Conservation (phyloP, 108 stramenopile genomes). For the Skeletonema marinoi region DNA sequence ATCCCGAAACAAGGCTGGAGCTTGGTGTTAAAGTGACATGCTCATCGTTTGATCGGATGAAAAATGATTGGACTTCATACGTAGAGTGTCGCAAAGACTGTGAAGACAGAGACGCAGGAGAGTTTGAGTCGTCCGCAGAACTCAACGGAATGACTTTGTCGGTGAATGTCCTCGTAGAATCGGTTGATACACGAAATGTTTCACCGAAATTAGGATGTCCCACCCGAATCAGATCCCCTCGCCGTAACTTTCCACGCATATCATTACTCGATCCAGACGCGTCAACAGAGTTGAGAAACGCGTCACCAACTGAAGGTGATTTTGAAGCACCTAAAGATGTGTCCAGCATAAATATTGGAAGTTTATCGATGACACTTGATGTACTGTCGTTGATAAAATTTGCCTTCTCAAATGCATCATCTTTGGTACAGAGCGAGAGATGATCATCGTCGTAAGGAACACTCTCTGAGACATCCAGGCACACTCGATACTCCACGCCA, state of each 20-base stretch:
- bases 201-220: slow-evolving; percentile 71
- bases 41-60: slow-evolving; percentile 29
- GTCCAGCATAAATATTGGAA: slow-evolving; percentile 68
- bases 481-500: slow-evolving; percentile 63
- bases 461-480: slow-evolving; percentile 35
- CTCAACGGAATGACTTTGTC: slow-evolving; percentile 50
- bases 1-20: slow-evolving; percentile 37
- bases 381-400: slow-evolving; percentile 30
- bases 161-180: slow-evolving; percentile 30
- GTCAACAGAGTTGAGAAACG: slow-evolving; percentile 53
- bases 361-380: slow-evolving; percentile 29
- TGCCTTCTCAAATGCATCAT: slow-evolving; percentile 36
- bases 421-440: slow-evolving; percentile 56
- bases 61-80: slow-evolving; percentile 75
- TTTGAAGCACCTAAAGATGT: slow-evolving; percentile 63
- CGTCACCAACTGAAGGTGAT: slow-evolving; percentile 59
- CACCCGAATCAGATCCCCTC: slow-evolving; percentile 71
- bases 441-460: slow-evolving; percentile 38
- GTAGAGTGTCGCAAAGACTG: slow-evolving; percentile 55
- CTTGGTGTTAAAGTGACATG: slow-evolving; percentile 45
- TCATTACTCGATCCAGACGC: slow-evolving; percentile 36
- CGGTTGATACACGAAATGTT: slow-evolving; percentile 70
- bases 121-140: slow-evolving; percentile 40
- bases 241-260: slow-evolving; percentile 36
- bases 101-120: slow-evolving; percentile 49